These are phyloP conservation scores for Aspergillus sp. DNA, from an alignment of 2,329 filamentous ascomycete genomes.

Conservation along the genomic window DNA sequence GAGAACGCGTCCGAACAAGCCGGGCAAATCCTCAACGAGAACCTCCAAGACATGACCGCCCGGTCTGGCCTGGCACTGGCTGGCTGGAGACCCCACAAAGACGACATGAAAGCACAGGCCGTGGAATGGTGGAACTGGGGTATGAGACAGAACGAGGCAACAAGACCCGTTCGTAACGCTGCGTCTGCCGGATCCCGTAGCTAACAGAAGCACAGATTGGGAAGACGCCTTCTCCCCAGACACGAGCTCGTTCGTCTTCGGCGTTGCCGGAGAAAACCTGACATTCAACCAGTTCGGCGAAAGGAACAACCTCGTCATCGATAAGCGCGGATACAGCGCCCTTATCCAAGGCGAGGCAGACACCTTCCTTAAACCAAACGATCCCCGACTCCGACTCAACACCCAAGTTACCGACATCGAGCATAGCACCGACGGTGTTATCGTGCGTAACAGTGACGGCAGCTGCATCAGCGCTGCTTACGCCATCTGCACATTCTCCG, in stretches of 20 bases:
- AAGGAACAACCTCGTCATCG: slow-evolving; percentile 61
- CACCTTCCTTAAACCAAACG: slow-evolving; percentile 52
- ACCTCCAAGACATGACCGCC: slow-evolving; percentile 62
- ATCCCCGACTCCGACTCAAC: slow-evolving; percentile 58
- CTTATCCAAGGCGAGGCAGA: slow-evolving; percentile 59
- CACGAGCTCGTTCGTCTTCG: slow-evolving; percentile 56
- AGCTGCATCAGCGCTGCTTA: slow-evolving; percentile 60
- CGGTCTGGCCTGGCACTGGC: slow-evolving; percentile 59
- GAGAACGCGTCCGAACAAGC: slow-evolving; percentile 51
- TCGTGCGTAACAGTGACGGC: slow-evolving; percentile 53
- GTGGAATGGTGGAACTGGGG: slow-evolving; percentile 61
- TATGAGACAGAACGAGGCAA: slow-evolving; percentile 17
- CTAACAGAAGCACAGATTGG: slow-evolving; percentile 46
- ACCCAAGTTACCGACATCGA: slow-evolving; percentile 57
- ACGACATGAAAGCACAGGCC: slow-evolving; percentile 56
- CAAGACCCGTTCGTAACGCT: background rate
- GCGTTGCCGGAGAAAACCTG: slow-evolving; percentile 57
- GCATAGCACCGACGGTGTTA: slow-evolving; percentile 55
- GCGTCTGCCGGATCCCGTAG: background rate
- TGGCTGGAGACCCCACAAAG: slow-evolving; percentile 60
- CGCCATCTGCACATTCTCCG: slow-evolving; percentile 66
- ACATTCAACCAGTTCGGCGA: slow-evolving; percentile 64
- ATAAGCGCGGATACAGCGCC: slow-evolving; percentile 61
- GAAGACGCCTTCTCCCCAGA: slow-evolving; percentile 61
- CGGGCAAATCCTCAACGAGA: slow-evolving; percentile 57